Conservation (phyloP, 1,284 basidiomycete species). For the Takashimella koratensis region DNA sequence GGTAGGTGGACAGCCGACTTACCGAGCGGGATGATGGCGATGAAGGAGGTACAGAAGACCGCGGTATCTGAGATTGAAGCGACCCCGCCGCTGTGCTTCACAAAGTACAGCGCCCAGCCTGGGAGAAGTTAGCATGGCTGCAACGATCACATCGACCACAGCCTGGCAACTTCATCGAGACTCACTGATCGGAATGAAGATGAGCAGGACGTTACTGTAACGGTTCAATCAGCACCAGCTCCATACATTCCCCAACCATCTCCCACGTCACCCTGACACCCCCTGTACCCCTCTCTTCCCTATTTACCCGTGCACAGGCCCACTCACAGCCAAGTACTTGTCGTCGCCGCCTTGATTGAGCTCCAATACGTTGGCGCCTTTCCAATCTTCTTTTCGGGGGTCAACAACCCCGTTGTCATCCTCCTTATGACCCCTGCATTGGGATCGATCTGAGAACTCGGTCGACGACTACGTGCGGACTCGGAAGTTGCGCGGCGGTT, state of each 20-base stretch:
- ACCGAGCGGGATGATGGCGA: conserved; percentile 51
- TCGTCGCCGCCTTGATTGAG: conserved; percentile 42
- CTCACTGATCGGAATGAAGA: conserved; percentile 50
- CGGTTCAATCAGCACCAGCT: neutral
- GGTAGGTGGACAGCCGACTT: conserved; percentile 4
- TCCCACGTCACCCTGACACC: neutral
- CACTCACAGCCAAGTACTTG: conserved; percentile 48
- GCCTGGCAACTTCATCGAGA: neutral
- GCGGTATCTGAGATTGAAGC: conserved; percentile 42
- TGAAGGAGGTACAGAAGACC: conserved; percentile 45
- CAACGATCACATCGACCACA: neutral
- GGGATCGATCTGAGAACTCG: conserved; percentile 9
- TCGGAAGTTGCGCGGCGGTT: neutral
- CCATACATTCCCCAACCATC: neutral
- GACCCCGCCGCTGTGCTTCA: conserved; percentile 35
- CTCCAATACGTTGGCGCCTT: conserved; percentile 44
- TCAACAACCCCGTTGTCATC: conserved; percentile 46
- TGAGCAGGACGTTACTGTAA: conserved; percentile 47
- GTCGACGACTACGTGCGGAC: neutral
- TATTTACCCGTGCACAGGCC: neutral
- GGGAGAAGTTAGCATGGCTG: conserved; percentile 6
- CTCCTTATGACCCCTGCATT: conserved; percentile 23
- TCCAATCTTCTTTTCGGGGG: conserved; percentile 42
- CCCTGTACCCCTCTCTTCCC: neutral
- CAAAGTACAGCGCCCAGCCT: conserved; percentile 51